Percentiles rank a stretch among this genome's conserved stretches.
Evolutionary conservation across 2,329 filamentous ascomycete genomes (phyloP).

Genomic region (Dichotomopilus funicola): DNA sequence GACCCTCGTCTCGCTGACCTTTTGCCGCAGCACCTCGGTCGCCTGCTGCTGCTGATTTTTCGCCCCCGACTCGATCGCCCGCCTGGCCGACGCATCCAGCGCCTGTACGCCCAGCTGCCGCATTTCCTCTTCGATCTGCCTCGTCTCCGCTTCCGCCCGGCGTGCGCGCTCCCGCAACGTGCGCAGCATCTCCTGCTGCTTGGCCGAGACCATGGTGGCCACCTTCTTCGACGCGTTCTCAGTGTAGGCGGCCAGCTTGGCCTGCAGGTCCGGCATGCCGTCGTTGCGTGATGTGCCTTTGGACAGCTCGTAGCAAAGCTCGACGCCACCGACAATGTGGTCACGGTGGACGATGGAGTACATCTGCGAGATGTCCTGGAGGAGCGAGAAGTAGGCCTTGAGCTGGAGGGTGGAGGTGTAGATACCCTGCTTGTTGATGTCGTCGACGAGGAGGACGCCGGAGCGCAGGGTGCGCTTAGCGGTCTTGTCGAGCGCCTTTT

Average conservation of each 20-base stretch:
- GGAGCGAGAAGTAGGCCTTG: conserved; percentile 1
- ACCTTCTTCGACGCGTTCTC: background rate
- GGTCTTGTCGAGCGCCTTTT: background rate
- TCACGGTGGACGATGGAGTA: background rate
- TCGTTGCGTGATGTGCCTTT: background rate
- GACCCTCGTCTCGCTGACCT: background rate
- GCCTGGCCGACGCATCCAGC: background rate
- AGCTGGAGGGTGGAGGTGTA: background rate
- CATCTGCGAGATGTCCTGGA: background rate
- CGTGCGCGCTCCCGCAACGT: background rate
- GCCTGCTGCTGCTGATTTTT: background rate
- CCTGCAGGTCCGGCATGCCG: background rate
- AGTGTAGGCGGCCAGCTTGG: background rate
- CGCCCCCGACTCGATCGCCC: background rate
- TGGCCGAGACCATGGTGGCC: background rate
- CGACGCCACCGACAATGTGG: background rate
- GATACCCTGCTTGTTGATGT: background rate
- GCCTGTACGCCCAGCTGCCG: background rate
- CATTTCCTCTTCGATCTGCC: background rate
- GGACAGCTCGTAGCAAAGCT: conserved; percentile 1
- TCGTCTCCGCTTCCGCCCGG: background rate
- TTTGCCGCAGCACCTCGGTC: background rate
- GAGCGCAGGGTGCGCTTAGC: background rate
- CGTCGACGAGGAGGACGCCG: background rate
- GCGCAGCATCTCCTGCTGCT: background rate